Base-by-base conservation (phyloP, 768 basidiomycete species). In the Mycena galopus region DNA sequence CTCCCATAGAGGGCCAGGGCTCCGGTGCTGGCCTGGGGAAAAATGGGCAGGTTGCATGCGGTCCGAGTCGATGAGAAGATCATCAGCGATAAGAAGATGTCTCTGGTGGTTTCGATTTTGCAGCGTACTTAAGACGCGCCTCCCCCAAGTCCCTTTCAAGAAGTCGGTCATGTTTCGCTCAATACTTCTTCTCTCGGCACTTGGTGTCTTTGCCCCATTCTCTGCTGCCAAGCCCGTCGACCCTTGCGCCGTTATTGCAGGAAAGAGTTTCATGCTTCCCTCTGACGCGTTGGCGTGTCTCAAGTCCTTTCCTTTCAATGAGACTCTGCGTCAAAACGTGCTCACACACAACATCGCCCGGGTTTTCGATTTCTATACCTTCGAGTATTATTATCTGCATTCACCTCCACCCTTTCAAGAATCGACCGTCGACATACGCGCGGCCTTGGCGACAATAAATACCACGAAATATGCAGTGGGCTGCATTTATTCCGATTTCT, bases 211-310 rank as follows among this genome's bases (percentile, higher is more conserved):
- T 37, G 50, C n/a, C 29, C 29, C 69, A 19, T 37, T 65, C 19
- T 72, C 62, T 27, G 71, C 61, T 27, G 65, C 32, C 16, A 19
- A 33, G 27, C 63, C 69, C 23, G 51, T 51, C 27, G 71, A 73
- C 39, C 71, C 66, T 8, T 73, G 71, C 21, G 30, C 56, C 16
- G 66, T 23, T 14, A 58, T 67, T 35, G 66, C 66, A 2, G 65
- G 66, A 47, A 21, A 85, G 72, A 65, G 76, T 0, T 90, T 88
- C 71, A 87, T 85, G 10, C 82, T 80, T 14, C 89, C 91, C 16
- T 82, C 86, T 2, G 87, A 90, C 70, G 90, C 86, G 21, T 81
- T 91, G 44, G 88, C 90, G 1, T 92, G 91, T 76, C 79, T 88
- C 76, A 89, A 86, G 78, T 85, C 88, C 16, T 89, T 89, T 75